Percentiles rank a stretch among this genome's conserved stretches.
phyloP scores from a whole-genome alignment of 768 basidiomycete species.

The Termitomyces sp. region DNA sequence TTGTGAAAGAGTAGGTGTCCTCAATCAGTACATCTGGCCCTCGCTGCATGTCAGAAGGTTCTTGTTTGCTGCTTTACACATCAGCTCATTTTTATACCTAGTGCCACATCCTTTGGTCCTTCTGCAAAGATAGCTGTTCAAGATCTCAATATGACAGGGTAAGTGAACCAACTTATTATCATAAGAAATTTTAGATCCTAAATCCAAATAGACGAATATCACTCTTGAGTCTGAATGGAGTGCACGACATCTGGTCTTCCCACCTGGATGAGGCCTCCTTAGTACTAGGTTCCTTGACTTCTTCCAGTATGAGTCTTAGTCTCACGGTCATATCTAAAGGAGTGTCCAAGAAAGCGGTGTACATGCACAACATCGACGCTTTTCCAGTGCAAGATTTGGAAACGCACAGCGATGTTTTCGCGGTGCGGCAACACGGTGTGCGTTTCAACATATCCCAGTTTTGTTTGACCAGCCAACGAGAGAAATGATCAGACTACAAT shows the following conservation, averaged over 20 bases:
- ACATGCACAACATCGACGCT: constrained; percentile 45
- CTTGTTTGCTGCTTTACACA: neutral
- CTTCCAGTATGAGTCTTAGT: neutral
- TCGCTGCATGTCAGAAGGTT: constrained; percentile 40
- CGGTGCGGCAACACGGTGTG: constrained; percentile 51
- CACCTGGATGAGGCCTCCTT: constrained; percentile 44
- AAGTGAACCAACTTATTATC: constrained; percentile 9
- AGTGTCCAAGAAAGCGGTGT: constrained; percentile 44
- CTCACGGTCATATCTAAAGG: constrained; percentile 29
- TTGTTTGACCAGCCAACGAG: neutral
- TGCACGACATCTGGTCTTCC: constrained; percentile 55
- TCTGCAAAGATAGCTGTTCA: constrained; percentile 44
- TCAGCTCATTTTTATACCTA: constrained; percentile 17
- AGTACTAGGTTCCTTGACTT: constrained; percentile 43
- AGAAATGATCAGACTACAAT: constrained; percentile 35
- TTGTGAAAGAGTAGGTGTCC: constrained; percentile 33
- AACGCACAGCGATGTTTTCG: constrained; percentile 61
- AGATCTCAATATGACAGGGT: constrained; percentile 37
- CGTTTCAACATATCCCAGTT: constrained; percentile 4
- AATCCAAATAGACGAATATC: constrained; percentile 26
- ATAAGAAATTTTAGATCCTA: constrained; percentile 6
- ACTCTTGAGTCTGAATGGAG: constrained; percentile 30
- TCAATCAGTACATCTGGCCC: constrained; percentile 45
- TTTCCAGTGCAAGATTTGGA: constrained; percentile 33
- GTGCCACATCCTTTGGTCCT: constrained; percentile 55